Evolutionary conservation across 1,284 basidiomycete species (phyloP).

Genomic region (Porodaedalea pini): DNA sequence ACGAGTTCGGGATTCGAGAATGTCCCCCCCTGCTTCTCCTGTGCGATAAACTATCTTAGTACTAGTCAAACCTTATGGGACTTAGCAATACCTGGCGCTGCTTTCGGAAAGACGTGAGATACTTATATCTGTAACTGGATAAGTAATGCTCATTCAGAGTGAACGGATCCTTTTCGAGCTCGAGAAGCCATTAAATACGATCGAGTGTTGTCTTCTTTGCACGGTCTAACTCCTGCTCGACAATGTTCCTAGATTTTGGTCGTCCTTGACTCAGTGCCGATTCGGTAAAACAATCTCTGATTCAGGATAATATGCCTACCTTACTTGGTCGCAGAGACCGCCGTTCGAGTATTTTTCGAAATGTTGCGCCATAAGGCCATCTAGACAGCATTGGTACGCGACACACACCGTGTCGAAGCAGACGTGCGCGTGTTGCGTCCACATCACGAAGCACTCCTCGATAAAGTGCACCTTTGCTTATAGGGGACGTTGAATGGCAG

Average conservation of each 20-base stretch:
- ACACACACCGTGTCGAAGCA: conserved; percentile 33
- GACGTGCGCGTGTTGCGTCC: conserved; percentile 28
- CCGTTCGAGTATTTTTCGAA: conserved; percentile 32
- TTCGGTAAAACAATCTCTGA: not conserved
- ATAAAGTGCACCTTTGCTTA: conserved; percentile 29
- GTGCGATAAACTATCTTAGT: not conserved
- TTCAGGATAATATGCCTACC: conserved; percentile 24
- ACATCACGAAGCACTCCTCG: conserved; percentile 30
- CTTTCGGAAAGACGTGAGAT: not conserved
- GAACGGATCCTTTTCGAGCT: conserved; percentile 28
- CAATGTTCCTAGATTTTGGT: conserved; percentile 23
- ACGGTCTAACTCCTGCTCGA: conserved; percentile 27
- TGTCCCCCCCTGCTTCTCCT: not conserved
- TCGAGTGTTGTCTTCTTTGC: conserved; percentile 25
- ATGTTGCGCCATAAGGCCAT: conserved; percentile 23
- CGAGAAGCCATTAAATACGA: conserved; percentile 30
- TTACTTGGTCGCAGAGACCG: conserved; percentile 28
- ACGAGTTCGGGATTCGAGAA: not conserved
- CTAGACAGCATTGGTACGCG: conserved; percentile 24
- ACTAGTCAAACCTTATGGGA: not conserved
- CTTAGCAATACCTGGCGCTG: not conserved
- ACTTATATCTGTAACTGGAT: not conserved
- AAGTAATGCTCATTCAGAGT: conserved; percentile 7
- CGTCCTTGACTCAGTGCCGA: not conserved
- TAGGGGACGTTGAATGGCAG: conserved; percentile 35